Percentiles rank a stretch among this genome's conserved stretches.
Conservation (phyloP, 2,329 filamentous ascomycete species). For the Calonectria fujianensis region DNA sequence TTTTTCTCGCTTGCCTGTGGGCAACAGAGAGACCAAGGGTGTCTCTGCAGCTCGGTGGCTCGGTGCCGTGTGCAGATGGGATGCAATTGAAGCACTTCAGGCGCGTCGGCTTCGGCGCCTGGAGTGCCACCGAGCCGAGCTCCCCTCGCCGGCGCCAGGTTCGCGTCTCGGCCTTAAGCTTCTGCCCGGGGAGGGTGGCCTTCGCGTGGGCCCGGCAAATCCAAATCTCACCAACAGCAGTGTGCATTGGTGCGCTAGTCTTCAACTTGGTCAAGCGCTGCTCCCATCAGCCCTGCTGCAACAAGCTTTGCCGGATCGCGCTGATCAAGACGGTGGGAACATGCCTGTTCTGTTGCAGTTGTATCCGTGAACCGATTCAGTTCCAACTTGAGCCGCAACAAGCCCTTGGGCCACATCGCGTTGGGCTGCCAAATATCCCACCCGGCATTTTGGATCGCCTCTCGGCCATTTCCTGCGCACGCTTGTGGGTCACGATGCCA, state of each 20-base stretch:
- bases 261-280: not conserved
- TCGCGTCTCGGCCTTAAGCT: conserved; percentile 26
- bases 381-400: not conserved
- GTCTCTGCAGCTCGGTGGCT: conserved; percentile 28
- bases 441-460: not conserved
- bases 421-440: not conserved
- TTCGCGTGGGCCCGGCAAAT: not conserved
- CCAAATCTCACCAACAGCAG: conserved; percentile 32
- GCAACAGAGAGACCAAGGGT: no score
- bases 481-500: not conserved
- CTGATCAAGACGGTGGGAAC: not conserved
- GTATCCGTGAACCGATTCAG: no score
- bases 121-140: conserved; percentile 31
- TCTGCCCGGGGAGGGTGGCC: not conserved
- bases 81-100: not conserved
- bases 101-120: conserved; percentile 33
- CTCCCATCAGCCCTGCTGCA: conserved; percentile 6
- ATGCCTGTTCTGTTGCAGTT: not conserved
- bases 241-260: not conserved
- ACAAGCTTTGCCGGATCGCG: conserved; percentile 12
- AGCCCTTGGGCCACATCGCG: not conserved
- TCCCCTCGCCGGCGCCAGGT: not conserved
- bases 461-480: not conserved
- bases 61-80: conserved; percentile 28
- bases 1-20: no score